Base-by-base conservation (phyloP, 2,329 filamentous ascomycete genomes). In the Colletotrichum somersetense region DNA sequence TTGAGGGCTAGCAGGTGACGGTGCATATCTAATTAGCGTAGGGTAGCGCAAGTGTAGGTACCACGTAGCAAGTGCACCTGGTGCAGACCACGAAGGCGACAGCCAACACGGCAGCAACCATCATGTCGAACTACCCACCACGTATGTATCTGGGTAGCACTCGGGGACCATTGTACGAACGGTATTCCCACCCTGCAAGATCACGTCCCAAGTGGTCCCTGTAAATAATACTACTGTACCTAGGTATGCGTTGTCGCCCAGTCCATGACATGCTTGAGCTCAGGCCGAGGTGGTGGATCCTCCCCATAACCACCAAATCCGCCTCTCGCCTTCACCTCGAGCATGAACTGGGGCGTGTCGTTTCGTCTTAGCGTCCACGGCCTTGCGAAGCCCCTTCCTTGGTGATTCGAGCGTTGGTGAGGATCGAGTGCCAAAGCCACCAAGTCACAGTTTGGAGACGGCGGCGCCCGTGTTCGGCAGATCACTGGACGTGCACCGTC, bases 401-500 rank as follows among this genome's bases (percentile, higher is more conserved):
- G 26, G 44, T 66, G 56, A 64, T 56, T 67, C 62, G 26, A 71
- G 48, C 63, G 56, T 55, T 56, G 30, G 53, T 56, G 33, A 23
- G 53, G 53, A 38, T 38, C 53, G 10, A 40, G 55, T 59, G 44
- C 62, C 58, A 57, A 58, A 68, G 68, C 68, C 64, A 58, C 58
- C 23, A 53, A 62, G 52, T 65, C 44, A 71, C 52, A 44, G 58
- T 59, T 68, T 63, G 42, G 44, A 46, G 68, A 71, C 57, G 68
- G 64, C 42, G 68, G 64, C 42, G 68, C 57, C 68, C 57, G 58
- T 63, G 52, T 71, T 52, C 68, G 68, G 64, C 44, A 67, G 68
- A 71, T 71, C 68, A 57, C 65, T 62, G 68, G 68, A 62, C 68
- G 57, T 71, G 64, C 68, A 46, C 66, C 44, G 42, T 57, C 42